Evolutionary conservation across 805 yeast genomes (phyloP).

Genomic region (Cyberlindnera suaveolens): DNA sequence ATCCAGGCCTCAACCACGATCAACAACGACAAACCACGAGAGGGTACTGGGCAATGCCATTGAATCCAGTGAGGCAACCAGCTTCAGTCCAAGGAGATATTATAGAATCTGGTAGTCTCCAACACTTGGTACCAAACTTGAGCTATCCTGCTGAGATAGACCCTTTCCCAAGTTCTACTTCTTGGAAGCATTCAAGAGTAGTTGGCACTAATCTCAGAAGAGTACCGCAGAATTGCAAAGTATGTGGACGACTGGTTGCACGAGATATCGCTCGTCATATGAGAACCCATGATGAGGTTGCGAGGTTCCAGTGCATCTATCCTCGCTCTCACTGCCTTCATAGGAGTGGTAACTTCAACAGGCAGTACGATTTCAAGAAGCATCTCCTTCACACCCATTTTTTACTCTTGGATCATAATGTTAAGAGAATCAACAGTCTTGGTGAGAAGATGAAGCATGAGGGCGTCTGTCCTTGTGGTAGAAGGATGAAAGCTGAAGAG

Average conservation of each 20-base stretch:
- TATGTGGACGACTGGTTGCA: conserved; percentile 48
- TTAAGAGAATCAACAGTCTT: conserved; percentile 35
- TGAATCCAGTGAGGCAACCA: no score
- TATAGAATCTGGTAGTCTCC: no score
- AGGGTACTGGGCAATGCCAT: no score
- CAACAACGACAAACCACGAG: no score
- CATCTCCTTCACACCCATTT: conserved; percentile 59
- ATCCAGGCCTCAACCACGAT: no score
- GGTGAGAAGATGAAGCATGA: conserved; percentile 42
- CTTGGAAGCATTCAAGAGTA: no score
- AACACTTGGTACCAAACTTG: no score
- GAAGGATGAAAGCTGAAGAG: conserved; percentile 39
- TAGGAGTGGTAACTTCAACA: conserved; percentile 56
- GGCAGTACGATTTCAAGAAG: conserved; percentile 65
- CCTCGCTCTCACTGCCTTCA: conserved; percentile 52
- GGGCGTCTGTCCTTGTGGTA: conserved; percentile 55
- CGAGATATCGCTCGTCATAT: conserved; percentile 59
- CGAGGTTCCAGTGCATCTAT: conserved; percentile 52
- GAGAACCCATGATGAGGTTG: conserved; percentile 51
- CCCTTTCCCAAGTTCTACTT: no score
- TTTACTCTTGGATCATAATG: conserved; percentile 40
- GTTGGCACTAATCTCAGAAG: no score
- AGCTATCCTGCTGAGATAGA: no score
- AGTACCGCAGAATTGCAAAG: conserved; percentile 32
- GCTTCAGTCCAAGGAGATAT: no score